Base-by-base conservation (phyloP, 2,329 filamentous ascomycete species). In the Hirsutella minnesotensis region DNA sequence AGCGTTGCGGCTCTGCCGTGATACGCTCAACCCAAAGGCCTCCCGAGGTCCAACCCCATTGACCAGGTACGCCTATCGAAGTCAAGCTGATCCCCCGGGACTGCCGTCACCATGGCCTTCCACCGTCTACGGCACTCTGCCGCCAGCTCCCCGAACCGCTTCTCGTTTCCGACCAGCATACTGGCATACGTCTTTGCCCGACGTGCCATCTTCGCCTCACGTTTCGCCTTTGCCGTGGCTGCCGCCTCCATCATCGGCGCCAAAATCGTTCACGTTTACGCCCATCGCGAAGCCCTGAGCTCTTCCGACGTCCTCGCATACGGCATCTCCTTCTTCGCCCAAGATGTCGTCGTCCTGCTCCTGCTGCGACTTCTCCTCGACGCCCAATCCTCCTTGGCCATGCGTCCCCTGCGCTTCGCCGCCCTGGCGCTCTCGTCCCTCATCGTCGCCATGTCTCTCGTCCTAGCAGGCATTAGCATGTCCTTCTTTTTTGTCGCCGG, bases 281-380 rank as follows among this genome's bases (percentile, higher is more conserved):
- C 53, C 29, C 57, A 64, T 24, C 45, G 55, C 18, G 48, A 46
- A 5, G 56, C 61, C 5, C 44, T 63, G n/a, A 52, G 58, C 1
- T 44, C 51, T 3, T 49, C 50, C n/a, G 51, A 57, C 27, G 46
- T 63, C 42, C 19, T 54, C 9, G 53, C 51, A 1, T 64, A 57
- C 47, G 55, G 56, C 19, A 53, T 57, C 10, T 60, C 61, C 2
- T 64, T 64, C 43, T 62, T 61, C 43, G 51, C 53, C 4, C 60
- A 63, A 33, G 61, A 64, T 18, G 46, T 57, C 1, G 38, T 54
- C 5, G 47, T 62, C 4, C 49, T 64, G 3, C 46, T 63, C 12
- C 19, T 59, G 22, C 52, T 62, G 34, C 51, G 60, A 7, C 47
- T 61, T 2, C 49, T 63, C 2, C 53, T 63, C 38, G 53, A 57